A percentile compares a stretch with the other conserved stretches of the same genome.
These are phyloP conservation scores for Thermochaetoides thermophila DNA, from an alignment of 495 filamentous ascomycete genomes.

Conservation along the genomic window DNA sequence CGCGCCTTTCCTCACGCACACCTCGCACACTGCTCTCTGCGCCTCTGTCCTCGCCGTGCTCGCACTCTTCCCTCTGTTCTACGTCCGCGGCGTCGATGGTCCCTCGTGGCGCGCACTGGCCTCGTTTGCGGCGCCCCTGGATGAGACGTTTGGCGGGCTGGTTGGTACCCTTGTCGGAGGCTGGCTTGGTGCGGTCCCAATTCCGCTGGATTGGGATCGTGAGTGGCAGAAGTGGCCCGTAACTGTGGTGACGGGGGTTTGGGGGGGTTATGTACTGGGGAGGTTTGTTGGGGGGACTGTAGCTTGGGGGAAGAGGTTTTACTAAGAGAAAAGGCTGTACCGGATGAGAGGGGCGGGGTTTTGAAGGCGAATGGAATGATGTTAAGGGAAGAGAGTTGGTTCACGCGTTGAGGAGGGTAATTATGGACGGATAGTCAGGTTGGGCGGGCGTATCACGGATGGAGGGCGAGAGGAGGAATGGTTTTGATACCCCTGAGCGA, in stretches of 20 bases:
- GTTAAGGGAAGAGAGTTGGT: neutral
- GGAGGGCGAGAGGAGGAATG: too few species aligned
- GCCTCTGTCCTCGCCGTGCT: conserved; percentile 71
- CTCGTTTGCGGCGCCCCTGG: conserved; percentile 39
- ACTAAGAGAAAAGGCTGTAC: neutral
- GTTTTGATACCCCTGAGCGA: too few species aligned
- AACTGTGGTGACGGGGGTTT: conserved; percentile 46
- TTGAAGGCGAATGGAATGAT: neutral
- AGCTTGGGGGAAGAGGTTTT: conserved; percentile 26
- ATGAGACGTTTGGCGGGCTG: conserved; percentile 54
- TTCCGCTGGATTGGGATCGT: conserved; percentile 87
- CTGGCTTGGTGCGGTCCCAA: conserved; percentile 77
- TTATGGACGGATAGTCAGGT: too few species aligned
- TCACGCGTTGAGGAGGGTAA: too few species aligned
- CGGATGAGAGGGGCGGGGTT: neutral
- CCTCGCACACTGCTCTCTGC: conserved; percentile 59
- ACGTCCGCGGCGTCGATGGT: conserved; percentile 66
- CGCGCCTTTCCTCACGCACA: conserved; percentile 75
- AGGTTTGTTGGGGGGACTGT: conserved; percentile 25
- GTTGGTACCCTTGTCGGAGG: conserved; percentile 48
- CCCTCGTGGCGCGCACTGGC: conserved; percentile 58
- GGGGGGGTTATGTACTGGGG: conserved; percentile 24
- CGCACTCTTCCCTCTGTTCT: conserved; percentile 58
- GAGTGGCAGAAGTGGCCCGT: conserved; percentile 98
- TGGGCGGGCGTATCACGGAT: too few species aligned